Evolutionary conservation across 2,329 filamentous ascomycete genomes (phyloP), one percentile per base, ranked within the genome.

Genomic region (Botryotinia calthae): DNA sequence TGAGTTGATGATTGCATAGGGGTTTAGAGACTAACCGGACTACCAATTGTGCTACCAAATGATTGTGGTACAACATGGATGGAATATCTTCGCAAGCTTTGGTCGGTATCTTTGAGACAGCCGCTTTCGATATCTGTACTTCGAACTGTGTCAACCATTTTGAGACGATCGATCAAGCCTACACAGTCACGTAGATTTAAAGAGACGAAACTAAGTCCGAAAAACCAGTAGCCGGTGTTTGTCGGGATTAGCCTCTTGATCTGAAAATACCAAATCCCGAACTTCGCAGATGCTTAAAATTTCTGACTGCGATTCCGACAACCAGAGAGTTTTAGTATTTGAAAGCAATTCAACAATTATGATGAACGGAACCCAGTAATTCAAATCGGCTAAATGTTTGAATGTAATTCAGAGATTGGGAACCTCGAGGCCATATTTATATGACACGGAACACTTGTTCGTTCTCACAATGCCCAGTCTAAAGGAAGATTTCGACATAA

Each of bases 11-110:
- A 48, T 8, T 31, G 8, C 9, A 2, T n/a, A 8, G 28, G 9
- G n/a, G 9, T 0, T 18, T 63, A 16, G 8, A 65, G 12, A n/a
- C 63, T 48, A 3, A 65, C 63, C 22, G 63, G 63, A 10, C 44
- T 65, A 48, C 28, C 63, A n/a, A 65, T 65, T 9, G 44, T 65
- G 14, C 20, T 65, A 3, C 63, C 63, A 48, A 48, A 65, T 2
- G 63, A 34, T 65, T 65, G 63, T n/a, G 22, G 20, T n/a, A 65
- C 22, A 12, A 65, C 63, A 25, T 65, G 63, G 20, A 65, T 48
- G 1, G 62, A 25, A 48, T 65, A 65, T 7, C 62, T 20, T 65
- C 62, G 62, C 20, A 48, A 34, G 28, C 62, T 48, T 48, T 65
- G 42, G 1, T 44, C 31, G 12, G 37, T 44, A 16, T 65, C 25